Evolutionary conservation across 768 basidiomycete genomes (phyloP).

Genomic region (Ramaria sp.): DNA sequence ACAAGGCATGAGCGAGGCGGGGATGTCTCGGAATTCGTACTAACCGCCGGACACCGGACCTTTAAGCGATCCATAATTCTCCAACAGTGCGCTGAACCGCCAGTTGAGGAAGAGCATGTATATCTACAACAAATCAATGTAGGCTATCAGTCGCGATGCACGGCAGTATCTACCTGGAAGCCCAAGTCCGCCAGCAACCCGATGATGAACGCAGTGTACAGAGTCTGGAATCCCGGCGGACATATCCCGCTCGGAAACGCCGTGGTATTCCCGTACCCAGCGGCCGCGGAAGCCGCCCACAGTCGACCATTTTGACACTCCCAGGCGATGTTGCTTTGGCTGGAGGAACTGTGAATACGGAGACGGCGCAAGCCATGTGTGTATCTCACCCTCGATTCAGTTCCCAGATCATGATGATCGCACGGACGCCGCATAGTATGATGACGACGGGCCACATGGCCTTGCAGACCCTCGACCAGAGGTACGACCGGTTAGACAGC

Average conservation of each 20-base stretch:
- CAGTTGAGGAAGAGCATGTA: slow-evolving; percentile 73
- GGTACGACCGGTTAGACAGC: slow-evolving; percentile 59
- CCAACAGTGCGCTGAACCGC: slow-evolving; percentile 61
- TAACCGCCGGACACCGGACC: not conserved
- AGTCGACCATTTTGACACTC: slow-evolving; percentile 63
- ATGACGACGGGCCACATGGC: slow-evolving; percentile 67
- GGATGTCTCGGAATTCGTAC: not conserved
- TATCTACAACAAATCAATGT: slow-evolving; percentile 28
- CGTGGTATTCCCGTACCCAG: slow-evolving; percentile 30
- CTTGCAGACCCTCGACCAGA: slow-evolving; percentile 52
- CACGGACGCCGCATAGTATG: slow-evolving; percentile 50
- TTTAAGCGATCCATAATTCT: slow-evolving; percentile 56
- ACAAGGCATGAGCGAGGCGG: not conserved
- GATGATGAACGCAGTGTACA: slow-evolving; percentile 58
- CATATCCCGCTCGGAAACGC: slow-evolving; percentile 49
- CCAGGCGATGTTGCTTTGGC: slow-evolving; percentile 60
- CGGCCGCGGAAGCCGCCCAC: slow-evolving; percentile 33
- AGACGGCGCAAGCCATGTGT: not conserved
- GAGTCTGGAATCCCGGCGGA: slow-evolving; percentile 43
- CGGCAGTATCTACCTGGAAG: slow-evolving; percentile 47
- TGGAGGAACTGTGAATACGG: too few relatives aligned
- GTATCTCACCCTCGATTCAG: slow-evolving; percentile 48
- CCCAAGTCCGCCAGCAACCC: slow-evolving; percentile 51
- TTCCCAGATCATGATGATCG: slow-evolving; percentile 64
- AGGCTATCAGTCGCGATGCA: not conserved